Base-by-base conservation (phyloP, 2,329 filamentous ascomycete species). In the Fusarium chaquense region DNA sequence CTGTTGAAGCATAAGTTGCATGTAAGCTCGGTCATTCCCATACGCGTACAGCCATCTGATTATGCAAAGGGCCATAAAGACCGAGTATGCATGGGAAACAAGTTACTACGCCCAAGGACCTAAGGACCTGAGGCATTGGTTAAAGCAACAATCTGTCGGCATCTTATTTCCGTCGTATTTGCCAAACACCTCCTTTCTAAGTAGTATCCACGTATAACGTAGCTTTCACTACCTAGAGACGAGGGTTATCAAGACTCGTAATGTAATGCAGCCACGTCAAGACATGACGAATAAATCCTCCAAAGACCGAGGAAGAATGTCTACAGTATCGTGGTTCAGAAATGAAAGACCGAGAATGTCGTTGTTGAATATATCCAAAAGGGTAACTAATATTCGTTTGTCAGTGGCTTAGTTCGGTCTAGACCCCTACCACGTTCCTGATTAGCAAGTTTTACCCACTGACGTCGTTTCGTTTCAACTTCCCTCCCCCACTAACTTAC, bases 381-480 rank as follows among this genome's bases (percentile, higher is more conserved):
- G 30, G 58, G 60, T 13, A 60, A 24, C 33, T 16, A 60, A n/a
- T 28, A 30, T 51, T 38, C 36, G 24, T 44, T 44, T 38, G 41
- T 16, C n/a, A 43, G 62, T 65, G 47, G 62, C 62, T 65, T 45
- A 53, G 60, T 59, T 32, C 18, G 36, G 49, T 60, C 15, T 24
- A 43, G 18, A 44, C 41, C 44, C 52, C 22, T 58, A 45, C 33
- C 15, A 2, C n/a, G 62, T 65, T 49, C 62, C 62, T 66, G 54
- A 61, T 65, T 65, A 33, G 43, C 6, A 24, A 43, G 11, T 43
- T 43, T 8, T 30, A 54, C 33, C 61, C 62, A 16, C 62, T 65
- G 62, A 65, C 62, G 62, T 65, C 62, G 62, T 61, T 61, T 66
- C 20, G 49, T 51, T 66, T 58, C 59, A 58, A 58, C 51, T 64